phyloP scores from a whole-genome alignment of 116 monocot species.

The Iris pallida region DNA sequence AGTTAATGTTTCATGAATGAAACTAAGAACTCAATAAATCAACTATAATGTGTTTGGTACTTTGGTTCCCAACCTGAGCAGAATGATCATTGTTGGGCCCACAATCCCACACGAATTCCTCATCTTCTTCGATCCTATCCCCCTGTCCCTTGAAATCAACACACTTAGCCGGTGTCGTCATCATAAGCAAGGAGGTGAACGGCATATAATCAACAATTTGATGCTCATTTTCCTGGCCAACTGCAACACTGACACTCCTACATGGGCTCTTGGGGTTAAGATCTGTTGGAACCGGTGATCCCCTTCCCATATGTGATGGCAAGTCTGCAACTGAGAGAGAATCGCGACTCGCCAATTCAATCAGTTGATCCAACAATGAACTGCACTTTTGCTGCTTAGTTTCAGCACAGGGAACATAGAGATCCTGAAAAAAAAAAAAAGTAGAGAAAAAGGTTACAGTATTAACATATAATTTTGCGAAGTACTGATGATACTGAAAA shows the following conservation, averaged over 20 bases:
- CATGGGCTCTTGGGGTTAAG: slow-evolving; percentile 30
- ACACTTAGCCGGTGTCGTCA: slow-evolving; percentile 10
- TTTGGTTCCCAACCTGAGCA: slow-evolving; percentile 37
- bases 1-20: too few species aligned
- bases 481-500: too few species aligned
- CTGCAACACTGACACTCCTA: slow-evolving; percentile 9
- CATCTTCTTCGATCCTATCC: slow-evolving; percentile 38
- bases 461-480: too few species aligned
- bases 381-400: slow-evolving; percentile 12
- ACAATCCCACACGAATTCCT: slow-evolving; percentile 32
- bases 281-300: neutral
- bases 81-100: slow-evolving; percentile 17
- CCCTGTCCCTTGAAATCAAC: slow-evolving; percentile 11
- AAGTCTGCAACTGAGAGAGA: neutral
- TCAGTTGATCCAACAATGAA: slow-evolving; percentile 41
- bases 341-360: slow-evolving; percentile 47
- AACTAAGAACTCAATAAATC: too few species aligned
- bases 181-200: slow-evolving; percentile 52
- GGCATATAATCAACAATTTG: slow-evolving; percentile 18
- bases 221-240: slow-evolving; percentile 1
- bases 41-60: too few species aligned
- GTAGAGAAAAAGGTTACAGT: too few species aligned
- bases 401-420: slow-evolving; percentile 51
- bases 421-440: slow-evolving; percentile 38
- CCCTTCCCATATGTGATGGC: neutral